These are phyloP conservation scores for Letharia lupina DNA, from an alignment of 495 filamentous ascomycete species.

Conservation along the genomic window DNA sequence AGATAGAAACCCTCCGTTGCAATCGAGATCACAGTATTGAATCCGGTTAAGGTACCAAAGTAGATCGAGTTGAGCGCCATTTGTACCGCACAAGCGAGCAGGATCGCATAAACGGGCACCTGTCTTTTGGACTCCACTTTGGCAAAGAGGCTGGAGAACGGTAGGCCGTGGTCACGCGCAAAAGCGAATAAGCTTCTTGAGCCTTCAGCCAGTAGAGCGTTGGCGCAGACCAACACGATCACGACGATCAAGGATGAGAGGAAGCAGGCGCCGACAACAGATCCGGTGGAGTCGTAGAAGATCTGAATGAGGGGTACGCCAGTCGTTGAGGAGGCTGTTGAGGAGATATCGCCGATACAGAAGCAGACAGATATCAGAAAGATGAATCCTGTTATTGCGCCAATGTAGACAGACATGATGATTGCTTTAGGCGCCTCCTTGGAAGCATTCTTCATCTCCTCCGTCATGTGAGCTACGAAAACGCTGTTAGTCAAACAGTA, in stretches of 20 bases:
- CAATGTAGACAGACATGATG: constrained; percentile 44
- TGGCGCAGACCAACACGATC: constrained; percentile 36
- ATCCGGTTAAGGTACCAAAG: constrained; percentile 49
- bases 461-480: constrained; percentile 10
- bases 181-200: constrained; percentile 41
- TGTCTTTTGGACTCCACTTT: constrained; percentile 36
- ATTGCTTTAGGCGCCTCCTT: constrained; percentile 48
- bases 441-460: constrained; percentile 44
- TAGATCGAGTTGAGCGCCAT: constrained; percentile 49
- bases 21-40: constrained; percentile 50
- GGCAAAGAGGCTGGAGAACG: constrained; percentile 38
- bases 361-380: constrained; percentile 43
- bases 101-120: constrained; percentile 43
- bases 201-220: constrained; percentile 38
- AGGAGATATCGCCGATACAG: constrained; percentile 40
- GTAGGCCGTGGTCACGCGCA: constrained; percentile 41
- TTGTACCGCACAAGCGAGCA: constrained; percentile 44
- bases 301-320: constrained; percentile 44
- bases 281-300: constrained; percentile 40
- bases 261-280: constrained; percentile 35
- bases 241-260: constrained; percentile 36
- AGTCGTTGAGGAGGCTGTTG: constrained; percentile 35
- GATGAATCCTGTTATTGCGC: constrained; percentile 42
- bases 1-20: constrained; percentile 52
- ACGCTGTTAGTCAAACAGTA: too few relatives aligned